Evolutionary conservation across 768 basidiomycete species (phyloP).

Genomic region (Tricholoma bakamatsutake): DNA sequence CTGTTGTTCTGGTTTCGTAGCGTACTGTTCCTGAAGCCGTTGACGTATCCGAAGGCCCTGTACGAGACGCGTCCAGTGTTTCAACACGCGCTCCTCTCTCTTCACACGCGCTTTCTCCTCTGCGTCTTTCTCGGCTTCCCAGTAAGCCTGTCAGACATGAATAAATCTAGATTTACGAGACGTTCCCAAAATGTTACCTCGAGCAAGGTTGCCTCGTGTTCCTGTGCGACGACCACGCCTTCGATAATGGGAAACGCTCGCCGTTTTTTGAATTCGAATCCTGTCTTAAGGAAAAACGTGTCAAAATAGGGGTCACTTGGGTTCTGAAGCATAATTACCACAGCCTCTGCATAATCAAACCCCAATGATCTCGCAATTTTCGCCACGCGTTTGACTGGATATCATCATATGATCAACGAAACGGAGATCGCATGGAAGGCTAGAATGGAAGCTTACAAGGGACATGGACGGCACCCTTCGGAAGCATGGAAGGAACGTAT

Average conservation of each 20-base stretch:
- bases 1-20: slow-evolving; percentile 21
- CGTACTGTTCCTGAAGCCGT: slow-evolving; percentile 78
- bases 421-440: slow-evolving; percentile 3
- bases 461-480: slow-evolving; percentile 77
- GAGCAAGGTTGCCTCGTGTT: slow-evolving; percentile 66
- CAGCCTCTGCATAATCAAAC: slow-evolving; percentile 91
- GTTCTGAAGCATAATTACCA: slow-evolving; percentile 52
- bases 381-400: slow-evolving; percentile 72
- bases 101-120: slow-evolving; percentile 73
- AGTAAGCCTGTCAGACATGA: slow-evolving; percentile 60
- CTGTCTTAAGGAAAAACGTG: slow-evolving; percentile 50
- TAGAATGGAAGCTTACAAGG: slow-evolving; percentile 63
- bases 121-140: slow-evolving; percentile 72
- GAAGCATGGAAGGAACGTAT: slow-evolving; percentile 93
- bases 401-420: background rate
- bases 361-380: slow-evolving; percentile 86
- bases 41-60: slow-evolving; percentile 85
- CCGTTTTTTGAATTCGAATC: slow-evolving; percentile 95
- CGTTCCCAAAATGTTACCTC: slow-evolving; percentile 47
- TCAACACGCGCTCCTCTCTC: slow-evolving; percentile 72
- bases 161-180: slow-evolving; percentile 1
- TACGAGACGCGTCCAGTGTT: slow-evolving; percentile 84
- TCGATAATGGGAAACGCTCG: slow-evolving; percentile 79
- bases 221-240: slow-evolving; percentile 82
- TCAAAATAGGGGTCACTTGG: background rate